Evolutionary conservation across 2,329 filamentous ascomycete species (phyloP), one percentile per base, ranked within the genome.

Genomic region (Mycosphaerella sp.): DNA sequence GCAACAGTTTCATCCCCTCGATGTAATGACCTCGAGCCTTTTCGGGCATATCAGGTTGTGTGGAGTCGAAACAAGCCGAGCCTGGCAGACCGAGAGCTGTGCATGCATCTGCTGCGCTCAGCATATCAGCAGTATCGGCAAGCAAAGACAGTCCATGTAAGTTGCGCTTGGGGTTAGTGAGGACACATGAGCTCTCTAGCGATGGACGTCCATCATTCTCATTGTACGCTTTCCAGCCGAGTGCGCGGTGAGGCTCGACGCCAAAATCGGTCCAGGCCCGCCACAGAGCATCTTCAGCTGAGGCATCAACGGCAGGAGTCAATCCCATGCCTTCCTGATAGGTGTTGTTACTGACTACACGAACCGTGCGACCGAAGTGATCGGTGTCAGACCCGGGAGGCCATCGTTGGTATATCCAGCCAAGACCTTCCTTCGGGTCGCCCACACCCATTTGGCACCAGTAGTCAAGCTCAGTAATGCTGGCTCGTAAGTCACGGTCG

Each of bases 381-480:
- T 91, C 84, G 2, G 84, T 63, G 62, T 91, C 86, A 18, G 76
- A 76, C 0, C 86, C 86, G 40, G 77, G 79, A 7, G 87, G 86
- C 82, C 84, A 91, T 50, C 85, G 79, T 42, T 85, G 81, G 60
- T 86, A 83, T 61, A 95, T 87, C 91, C 94, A 98, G 62, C 91
- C 87, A 40, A 95, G 79, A 0, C 93, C 91, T 16, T 87, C 86
- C 60, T 86, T 86, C n/a, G 81, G 76, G 65, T 95, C 93, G 4
- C 93, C 94, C 8, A 98, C 82, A 0, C 86, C 89, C 70, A 97
- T 89, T 67, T 98, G 93, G 66, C 94, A 98, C 91, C 91, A 98
- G 66, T 94, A 93, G 66, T 95, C 85, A 25, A 98, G 77, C 55
- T 97, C 89, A 50, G 79, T 83, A 43, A 98, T 81, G 2, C 85